A percentile compares a stretch with the other conserved stretches of the same genome.
phyloP scores from a whole-genome alignment of 495 filamentous ascomycete genomes.

The Hypoxylon intermedium region DNA sequence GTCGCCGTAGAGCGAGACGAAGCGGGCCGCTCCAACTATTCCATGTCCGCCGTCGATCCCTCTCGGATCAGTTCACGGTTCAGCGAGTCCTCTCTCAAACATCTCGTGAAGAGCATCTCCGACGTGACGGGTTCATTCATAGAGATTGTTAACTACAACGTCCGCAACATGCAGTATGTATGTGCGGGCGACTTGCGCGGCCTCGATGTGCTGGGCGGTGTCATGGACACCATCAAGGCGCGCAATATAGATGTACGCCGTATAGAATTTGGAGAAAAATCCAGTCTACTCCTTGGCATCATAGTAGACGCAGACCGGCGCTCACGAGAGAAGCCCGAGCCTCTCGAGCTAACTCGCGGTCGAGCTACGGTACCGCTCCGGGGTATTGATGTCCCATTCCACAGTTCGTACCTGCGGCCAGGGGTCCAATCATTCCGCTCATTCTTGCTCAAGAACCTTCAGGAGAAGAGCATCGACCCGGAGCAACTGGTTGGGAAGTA shows the following conservation, averaged over 20 bases:
- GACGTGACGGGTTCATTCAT: slow-evolving; percentile 80
- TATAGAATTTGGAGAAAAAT: slow-evolving; percentile 75
- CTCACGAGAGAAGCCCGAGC: slow-evolving; percentile 77
- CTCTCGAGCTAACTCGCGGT: slow-evolving; percentile 79
- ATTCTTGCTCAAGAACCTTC: slow-evolving; percentile 91
- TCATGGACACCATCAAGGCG: slow-evolving; percentile 81
- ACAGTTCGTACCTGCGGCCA: slow-evolving; percentile 87
- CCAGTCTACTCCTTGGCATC: slow-evolving; percentile 58
- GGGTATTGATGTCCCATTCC: slow-evolving; percentile 92
- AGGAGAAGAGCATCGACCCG: slow-evolving; percentile 86
- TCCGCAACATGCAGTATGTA: slow-evolving; percentile 90
- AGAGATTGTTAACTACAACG: slow-evolving; percentile 93
- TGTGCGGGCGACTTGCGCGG: slow-evolving; percentile 87
- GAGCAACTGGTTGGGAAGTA: slow-evolving; percentile 87
- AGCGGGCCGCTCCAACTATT: slow-evolving; percentile 81
- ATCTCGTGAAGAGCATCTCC: slow-evolving; percentile 81
- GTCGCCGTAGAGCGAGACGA: slow-evolving; percentile 89
- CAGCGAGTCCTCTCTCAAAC: slow-evolving; percentile 87
- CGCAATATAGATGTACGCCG: slow-evolving; percentile 69
- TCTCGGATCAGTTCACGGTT: slow-evolving; percentile 84
- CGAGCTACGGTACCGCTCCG: slow-evolving; percentile 88
- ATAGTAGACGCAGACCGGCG: slow-evolving; percentile 78
- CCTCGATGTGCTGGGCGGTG: slow-evolving; percentile 79
- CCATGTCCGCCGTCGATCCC: slow-evolving; percentile 90
- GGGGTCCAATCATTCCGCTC: slow-evolving; percentile 90